Percentiles rank a stretch among this genome's conserved stretches.
These are phyloP conservation scores for Tricholomella constricta DNA, from an alignment of 768 basidiomycete species.

Conservation along the genomic window DNA sequence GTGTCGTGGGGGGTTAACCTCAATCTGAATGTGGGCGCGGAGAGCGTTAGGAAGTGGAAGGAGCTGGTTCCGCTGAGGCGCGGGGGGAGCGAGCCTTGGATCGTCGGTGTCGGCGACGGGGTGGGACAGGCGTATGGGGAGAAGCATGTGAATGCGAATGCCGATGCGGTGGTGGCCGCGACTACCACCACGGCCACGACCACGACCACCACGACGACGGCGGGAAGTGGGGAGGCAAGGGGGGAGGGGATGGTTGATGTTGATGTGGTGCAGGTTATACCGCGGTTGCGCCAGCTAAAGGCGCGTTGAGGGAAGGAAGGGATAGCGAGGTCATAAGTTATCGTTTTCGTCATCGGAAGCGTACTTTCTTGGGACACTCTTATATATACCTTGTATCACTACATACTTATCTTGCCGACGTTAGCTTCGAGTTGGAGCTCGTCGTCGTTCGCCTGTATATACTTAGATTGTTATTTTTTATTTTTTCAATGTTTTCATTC, in stretches of 20 bases:
- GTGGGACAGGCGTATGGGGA: background rate
- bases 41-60: background rate
- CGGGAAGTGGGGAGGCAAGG: background rate
- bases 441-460: background rate
- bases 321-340: no score
- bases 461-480: background rate
- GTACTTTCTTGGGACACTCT: no score
- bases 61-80: slow-evolving; percentile 13
- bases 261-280: slow-evolving; percentile 11
- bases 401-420: no score
- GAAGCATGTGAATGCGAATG: background rate
- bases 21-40: no score
- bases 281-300: background rate
- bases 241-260: background rate
- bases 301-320: background rate
- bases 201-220: no score
- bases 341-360: no score
- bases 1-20: no score
- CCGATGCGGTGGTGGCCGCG: slow-evolving; percentile 6
- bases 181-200: background rate
- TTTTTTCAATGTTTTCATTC: no score
- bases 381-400: no score
- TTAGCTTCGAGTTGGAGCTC: no score
- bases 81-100: slow-evolving; percentile 1
- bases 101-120: background rate